Percentiles rank a stretch among this genome's conserved stretches.
Evolutionary conservation across 495 filamentous ascomycete genomes (phyloP).

Genomic region (Evernia prunastri): DNA sequence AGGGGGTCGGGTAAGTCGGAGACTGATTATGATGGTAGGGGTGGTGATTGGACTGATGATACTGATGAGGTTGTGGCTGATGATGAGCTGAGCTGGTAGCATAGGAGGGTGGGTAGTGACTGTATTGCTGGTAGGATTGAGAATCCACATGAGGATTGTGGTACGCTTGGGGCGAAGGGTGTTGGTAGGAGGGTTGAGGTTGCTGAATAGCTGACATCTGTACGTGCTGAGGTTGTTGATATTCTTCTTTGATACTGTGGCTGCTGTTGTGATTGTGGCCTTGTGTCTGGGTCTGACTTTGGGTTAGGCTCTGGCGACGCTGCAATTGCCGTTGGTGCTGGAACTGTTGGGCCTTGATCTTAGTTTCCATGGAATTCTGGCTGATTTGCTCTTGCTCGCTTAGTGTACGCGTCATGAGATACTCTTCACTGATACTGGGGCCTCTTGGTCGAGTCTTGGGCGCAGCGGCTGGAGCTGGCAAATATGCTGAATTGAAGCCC

Average conservation of each 20-base stretch:
- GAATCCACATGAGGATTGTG: conserved; percentile 7
- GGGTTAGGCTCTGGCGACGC: conserved; percentile 10
- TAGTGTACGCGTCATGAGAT: conserved; percentile 24
- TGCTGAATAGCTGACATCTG: conserved; percentile 22
- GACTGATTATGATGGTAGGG: conserved; percentile 18
- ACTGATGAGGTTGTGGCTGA: not conserved
- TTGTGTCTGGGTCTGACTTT: conserved; percentile 7
- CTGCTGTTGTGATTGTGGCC: conserved; percentile 5
- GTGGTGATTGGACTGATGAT: conserved; percentile 10
- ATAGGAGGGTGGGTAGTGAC: conserved; percentile 15
- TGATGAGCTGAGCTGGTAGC: conserved; percentile 13
- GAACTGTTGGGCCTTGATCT: conserved; percentile 17
- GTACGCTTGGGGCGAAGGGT: conserved; percentile 18
- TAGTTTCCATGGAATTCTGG: conserved; percentile 19
- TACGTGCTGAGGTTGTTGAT: conserved; percentile 18
- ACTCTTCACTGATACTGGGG: conserved; percentile 25
- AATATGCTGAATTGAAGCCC: conserved; percentile 18
- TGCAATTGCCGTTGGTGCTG: conserved; percentile 17
- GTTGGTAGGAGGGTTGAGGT: conserved; percentile 8
- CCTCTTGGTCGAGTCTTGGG: conserved; percentile 11
- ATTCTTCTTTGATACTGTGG: conserved; percentile 12
- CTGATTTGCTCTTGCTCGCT: conserved; percentile 26
- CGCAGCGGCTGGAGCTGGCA: conserved; percentile 13
- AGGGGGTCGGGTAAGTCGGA: conserved; percentile 13
- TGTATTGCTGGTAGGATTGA: conserved; percentile 17